These are phyloP conservation scores for Verticillium albo-atrum DNA, from an alignment of 2,329 filamentous ascomycete genomes.

Conservation along the genomic window DNA sequence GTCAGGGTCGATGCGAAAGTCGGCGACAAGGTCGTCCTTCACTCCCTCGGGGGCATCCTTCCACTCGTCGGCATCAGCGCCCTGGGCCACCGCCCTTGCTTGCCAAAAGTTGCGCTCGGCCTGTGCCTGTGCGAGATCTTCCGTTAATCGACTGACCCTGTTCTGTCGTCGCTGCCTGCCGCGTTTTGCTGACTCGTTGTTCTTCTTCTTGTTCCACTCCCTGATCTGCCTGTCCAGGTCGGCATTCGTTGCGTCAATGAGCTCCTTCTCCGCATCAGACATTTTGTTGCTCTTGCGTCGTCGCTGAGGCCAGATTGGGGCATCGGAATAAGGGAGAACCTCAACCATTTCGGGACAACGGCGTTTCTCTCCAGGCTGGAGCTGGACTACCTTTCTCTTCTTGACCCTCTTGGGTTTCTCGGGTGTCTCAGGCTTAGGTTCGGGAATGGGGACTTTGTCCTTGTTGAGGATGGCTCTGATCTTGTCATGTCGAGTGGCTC, in stretches of 20 bases:
- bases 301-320: not conserved
- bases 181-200: not conserved
- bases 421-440: not conserved
- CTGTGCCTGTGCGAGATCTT: not conserved
- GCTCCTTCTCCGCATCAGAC: not conserved
- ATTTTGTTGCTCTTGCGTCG: not conserved
- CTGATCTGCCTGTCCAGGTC: not conserved
- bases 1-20: not conserved
- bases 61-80: not conserved
- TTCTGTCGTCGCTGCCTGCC: not conserved
- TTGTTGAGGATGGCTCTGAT: not conserved
- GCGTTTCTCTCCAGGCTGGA: not conserved
- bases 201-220: not conserved
- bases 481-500: not conserved
- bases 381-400: not conserved
- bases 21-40: not conserved
- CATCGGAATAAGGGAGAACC: not conserved
- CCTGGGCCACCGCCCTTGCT: not conserved
- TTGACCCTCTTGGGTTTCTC: not conserved
- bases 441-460: not conserved
- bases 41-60: not conserved
- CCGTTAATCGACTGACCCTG: not conserved
- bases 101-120: slow-evolving; percentile 1
- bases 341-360: not conserved
- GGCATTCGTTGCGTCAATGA: not conserved